Conservation (phyloP, 2,329 filamentous ascomycete species). For the Fusarium praegraminearum region DNA sequence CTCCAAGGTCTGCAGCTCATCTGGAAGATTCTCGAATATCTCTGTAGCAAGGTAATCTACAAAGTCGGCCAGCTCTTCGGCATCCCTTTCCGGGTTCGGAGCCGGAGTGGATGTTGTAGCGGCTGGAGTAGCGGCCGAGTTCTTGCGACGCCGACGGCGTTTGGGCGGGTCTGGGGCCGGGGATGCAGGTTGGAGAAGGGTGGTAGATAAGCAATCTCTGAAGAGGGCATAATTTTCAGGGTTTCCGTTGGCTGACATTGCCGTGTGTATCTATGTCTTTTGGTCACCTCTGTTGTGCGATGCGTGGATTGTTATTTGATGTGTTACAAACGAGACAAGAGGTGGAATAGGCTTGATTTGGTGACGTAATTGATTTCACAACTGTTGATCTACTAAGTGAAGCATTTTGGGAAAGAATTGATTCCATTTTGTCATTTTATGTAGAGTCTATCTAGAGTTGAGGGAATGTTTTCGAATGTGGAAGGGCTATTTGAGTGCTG, state of each 20-base stretch:
- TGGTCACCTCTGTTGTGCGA: not conserved
- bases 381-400: not conserved
- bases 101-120: conserved; percentile 25
- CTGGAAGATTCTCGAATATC: conserved; percentile 75
- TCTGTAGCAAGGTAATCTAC: conserved; percentile 81
- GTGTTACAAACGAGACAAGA: conserved; percentile 1
- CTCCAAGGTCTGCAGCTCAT: conserved; percentile 69
- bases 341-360: not conserved
- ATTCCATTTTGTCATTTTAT: not conserved
- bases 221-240: conserved; percentile 68
- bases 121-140: conserved; percentile 18
- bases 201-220: conserved; percentile 78
- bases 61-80: conserved; percentile 82
- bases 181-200: conserved; percentile 72
- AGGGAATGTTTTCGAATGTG: conserved; percentile 32
- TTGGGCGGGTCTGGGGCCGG: conserved; percentile 57
- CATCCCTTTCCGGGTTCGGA: conserved; percentile 51
- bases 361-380: conserved; percentile 41
- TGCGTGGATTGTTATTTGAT: not conserved
- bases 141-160: conserved; percentile 55
- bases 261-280: not conserved
- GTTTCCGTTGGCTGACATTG: conserved; percentile 42
- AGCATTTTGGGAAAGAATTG: not conserved
- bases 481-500: conserved; percentile 10
- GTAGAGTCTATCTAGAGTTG: not conserved